These are phyloP conservation scores for Candida suzukii DNA, from an alignment of 805 yeast genomes.

Conservation along the genomic window DNA sequence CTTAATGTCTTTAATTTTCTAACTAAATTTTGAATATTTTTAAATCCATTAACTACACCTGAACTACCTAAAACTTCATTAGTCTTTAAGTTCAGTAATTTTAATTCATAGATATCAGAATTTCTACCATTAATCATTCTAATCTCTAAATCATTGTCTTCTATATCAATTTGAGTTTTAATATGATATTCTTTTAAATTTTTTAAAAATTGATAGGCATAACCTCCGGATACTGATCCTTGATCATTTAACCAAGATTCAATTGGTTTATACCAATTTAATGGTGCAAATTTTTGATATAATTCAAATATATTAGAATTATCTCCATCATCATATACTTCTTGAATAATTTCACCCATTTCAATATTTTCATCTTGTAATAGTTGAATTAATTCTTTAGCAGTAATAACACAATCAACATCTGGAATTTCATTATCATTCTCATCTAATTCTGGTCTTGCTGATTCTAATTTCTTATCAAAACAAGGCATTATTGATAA, in stretches of 20 bases:
- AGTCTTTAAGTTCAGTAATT: constrained; percentile 35
- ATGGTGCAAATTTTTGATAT: constrained; percentile 39
- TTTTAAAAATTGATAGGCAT: constrained; percentile 60
- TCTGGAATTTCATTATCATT: constrained; percentile 31
- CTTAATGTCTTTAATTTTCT: constrained; percentile 58
- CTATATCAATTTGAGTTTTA: constrained; percentile 11
- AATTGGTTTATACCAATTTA: constrained; percentile 50
- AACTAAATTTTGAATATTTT: constrained; percentile 90
- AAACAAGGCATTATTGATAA: constrained; percentile 93
- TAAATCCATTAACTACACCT: constrained; percentile 80
- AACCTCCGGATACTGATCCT: constrained; percentile 90
- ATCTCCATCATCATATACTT: constrained; percentile 8
- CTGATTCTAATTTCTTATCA: constrained; percentile 93
- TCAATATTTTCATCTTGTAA: constrained; percentile 45
- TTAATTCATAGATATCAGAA: constrained; percentile 65
- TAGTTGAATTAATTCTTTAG: constrained; percentile 76
- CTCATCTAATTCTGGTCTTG: constrained; percentile 58
- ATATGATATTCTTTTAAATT: constrained; percentile 22
- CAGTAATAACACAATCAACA: constrained; percentile 93
- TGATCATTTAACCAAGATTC: constrained; percentile 65
- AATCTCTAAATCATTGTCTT: constrained; percentile 19
- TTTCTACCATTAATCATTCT: constrained; percentile 58
- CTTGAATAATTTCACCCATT: constrained; percentile 19
- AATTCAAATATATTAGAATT: constrained; percentile 8
- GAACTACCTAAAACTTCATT: constrained; percentile 42